Evolutionary conservation across 2,329 filamentous ascomycete genomes (phyloP).

Genomic region (Cryphonectria radicalis): DNA sequence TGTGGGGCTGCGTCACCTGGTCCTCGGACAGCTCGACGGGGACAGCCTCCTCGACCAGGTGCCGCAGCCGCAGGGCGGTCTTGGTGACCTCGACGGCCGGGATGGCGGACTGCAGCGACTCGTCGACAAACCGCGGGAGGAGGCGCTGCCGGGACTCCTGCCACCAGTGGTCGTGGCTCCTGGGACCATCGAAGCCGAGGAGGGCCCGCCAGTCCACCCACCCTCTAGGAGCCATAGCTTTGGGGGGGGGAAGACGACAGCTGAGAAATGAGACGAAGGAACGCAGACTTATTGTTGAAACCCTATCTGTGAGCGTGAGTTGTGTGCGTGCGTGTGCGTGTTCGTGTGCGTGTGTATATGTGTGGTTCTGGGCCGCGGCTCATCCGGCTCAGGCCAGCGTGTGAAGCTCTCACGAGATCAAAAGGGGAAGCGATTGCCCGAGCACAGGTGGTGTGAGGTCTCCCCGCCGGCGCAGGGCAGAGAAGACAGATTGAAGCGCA

Average conservation of each 20-base stretch:
- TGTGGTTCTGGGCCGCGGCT: neutral
- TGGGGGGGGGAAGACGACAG: neutral
- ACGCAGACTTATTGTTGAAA: neutral
- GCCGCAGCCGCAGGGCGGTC: slow-evolving; percentile 84
- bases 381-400: neutral
- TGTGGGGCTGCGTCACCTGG: slow-evolving; percentile 78
- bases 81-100: slow-evolving; percentile 83
- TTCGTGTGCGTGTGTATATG: neutral
- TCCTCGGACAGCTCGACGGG: slow-evolving; percentile 85
- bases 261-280: too few species aligned
- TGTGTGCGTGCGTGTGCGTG: neutral
- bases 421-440: slow-evolving; percentile 1
- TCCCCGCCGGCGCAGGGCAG: neutral
- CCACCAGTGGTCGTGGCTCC: slow-evolving; percentile 43
- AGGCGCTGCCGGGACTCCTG: slow-evolving; percentile 54
- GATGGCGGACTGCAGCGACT: slow-evolving; percentile 67
- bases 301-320: too few species aligned
- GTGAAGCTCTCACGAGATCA: slow-evolving; percentile 3
- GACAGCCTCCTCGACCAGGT: slow-evolving; percentile 86
- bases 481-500: neutral
- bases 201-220: slow-evolving; percentile 37
- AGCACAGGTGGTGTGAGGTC: neutral
- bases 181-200: slow-evolving; percentile 42
- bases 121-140: slow-evolving; percentile 65
- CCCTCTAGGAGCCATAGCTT: slow-evolving; percentile 27